phyloP scores from a whole-genome alignment of 345 rosid genomes.

The Acer yangbiense region DNA sequence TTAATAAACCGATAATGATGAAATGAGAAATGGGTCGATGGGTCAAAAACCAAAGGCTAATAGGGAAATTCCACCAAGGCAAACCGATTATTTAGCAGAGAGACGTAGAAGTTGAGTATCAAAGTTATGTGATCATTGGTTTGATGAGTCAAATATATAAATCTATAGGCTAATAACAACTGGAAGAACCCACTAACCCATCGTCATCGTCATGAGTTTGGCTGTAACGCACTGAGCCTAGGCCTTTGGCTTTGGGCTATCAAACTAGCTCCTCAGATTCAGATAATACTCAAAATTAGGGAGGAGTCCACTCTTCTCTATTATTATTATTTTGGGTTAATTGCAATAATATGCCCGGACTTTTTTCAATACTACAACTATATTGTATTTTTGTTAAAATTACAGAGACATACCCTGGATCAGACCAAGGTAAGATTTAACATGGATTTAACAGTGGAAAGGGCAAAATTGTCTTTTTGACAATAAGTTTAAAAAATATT shows the following conservation, averaged over 20 bases:
- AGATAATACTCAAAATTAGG: conserved; percentile 25
- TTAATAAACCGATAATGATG: neutral
- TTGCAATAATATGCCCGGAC: too few species aligned
- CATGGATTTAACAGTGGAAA: too few species aligned
- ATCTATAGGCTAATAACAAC: conserved; percentile 17
- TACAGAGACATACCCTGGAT: too few species aligned
- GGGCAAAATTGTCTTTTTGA: too few species aligned
- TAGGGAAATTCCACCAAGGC: conserved; percentile 21
- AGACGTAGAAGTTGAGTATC: neutral
- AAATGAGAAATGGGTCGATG: neutral
- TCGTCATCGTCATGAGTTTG: conserved; percentile 7
- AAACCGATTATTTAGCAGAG: neutral
- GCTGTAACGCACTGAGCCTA: conserved; percentile 36
- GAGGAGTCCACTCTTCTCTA: conserved; percentile 23
- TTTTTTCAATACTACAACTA: too few species aligned
- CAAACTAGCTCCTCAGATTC: too few species aligned
- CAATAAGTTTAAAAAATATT: too few species aligned
- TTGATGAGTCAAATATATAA: conserved; percentile 6
- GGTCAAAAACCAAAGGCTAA: conserved; percentile 9
- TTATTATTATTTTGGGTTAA: too few species aligned
- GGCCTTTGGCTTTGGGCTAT: too few species aligned
- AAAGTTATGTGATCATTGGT: too few species aligned
- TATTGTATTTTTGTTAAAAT: too few species aligned
- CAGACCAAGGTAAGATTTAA: too few species aligned
- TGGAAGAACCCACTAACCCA: conserved; percentile 17